These are phyloP conservation scores for Phytophthora hibernalis DNA, from an alignment of 352 stramenopile genomes.

Conservation along the genomic window DNA sequence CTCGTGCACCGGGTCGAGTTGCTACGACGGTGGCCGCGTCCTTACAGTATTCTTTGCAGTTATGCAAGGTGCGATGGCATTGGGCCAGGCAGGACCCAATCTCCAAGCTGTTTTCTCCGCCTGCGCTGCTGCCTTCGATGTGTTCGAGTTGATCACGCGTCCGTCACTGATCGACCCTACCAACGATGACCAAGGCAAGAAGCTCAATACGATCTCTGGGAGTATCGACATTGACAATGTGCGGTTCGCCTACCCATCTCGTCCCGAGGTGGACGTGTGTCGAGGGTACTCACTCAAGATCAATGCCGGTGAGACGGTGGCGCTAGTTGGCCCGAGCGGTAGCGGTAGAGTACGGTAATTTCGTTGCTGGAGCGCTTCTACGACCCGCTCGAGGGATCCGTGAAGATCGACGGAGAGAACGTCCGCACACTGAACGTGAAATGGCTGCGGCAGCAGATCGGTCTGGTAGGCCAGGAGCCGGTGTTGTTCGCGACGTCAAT, in stretches of 20 bases:
- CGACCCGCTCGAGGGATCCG: conserved; percentile 44
- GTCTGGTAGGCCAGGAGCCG: conserved; percentile 90
- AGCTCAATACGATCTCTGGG: conserved; percentile 48
- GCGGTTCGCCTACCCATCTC: conserved; percentile 57
- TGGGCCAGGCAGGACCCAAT: conserved; percentile 48
- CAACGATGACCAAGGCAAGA: conserved; percentile 31
- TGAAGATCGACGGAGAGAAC: conserved; percentile 60
- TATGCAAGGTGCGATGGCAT: conserved; percentile 44
- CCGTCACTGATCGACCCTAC: conserved; percentile 57
- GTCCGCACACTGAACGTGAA: conserved; percentile 70
- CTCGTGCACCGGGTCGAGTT: conserved; percentile 27
- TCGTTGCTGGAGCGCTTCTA: conserved; percentile 70
- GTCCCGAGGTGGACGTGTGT: conserved; percentile 48
- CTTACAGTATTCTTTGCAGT: conserved; percentile 61
- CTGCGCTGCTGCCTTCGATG: conserved; percentile 43
- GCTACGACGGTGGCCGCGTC: conserved; percentile 54
- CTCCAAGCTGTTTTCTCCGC: conserved; percentile 48
- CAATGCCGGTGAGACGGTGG: conserved; percentile 55
- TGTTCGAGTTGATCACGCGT: conserved; percentile 62
- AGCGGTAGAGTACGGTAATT: conserved; percentile 67
- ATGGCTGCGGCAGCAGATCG: conserved; percentile 80
- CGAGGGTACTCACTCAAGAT: conserved; percentile 50
- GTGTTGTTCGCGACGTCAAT: conserved; percentile 73
- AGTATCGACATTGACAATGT: conserved; percentile 86
- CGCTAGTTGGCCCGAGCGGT: conserved; percentile 62